Evolutionary conservation across 495 filamentous ascomycete species (phyloP), one percentile per base, ranked within the genome.

Genomic region (Elasticomyces elasticus): DNA sequence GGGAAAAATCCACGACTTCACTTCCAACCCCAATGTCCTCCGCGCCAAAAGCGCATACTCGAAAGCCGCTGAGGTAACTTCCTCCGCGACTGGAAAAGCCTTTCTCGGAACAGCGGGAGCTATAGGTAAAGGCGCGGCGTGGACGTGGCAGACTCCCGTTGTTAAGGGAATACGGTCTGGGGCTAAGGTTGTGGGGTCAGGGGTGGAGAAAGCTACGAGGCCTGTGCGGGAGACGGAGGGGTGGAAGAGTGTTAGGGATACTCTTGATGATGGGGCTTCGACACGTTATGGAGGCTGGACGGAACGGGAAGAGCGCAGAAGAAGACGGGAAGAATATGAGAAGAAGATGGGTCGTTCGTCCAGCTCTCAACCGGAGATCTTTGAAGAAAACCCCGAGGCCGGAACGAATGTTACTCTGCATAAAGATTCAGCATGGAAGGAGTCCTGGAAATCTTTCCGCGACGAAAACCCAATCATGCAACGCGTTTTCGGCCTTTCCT

Each of bases 221-320:
- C 92, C 92, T 3, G 84, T 98, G 25, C 79, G 92, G 54, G 82
- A 98, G 63, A 97, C 92, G 5, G 87, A 95, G 66, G 89, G 88
- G 5, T 98, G 81, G 70, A 90, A 94, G 71, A 84, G 71, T 59
- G 89, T 98, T 43, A 95, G 95, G 77, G 78, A 95, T 38, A 87
- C 90, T 45, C 91, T 98, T 60, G 92, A 98, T 69, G 94, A 98
- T 68, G 92, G 92, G 15, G 92, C 89, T 69, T 95, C 89, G 66
- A 94, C 89, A 27, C 78, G 88, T 52, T 98, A 98, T 64, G 92
- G 92, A 62, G 92, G 92, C 6, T 98, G 89, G 86, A 72, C 89
- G 28, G 92, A 98, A 65, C 92, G 91, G 67, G 92, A 97, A 63
- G 92, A 98, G 71, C 79, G 92, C 43, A 79, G 81, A 61, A 85